Conservation (phyloP, 257 asterid genomes). For the Jacaranda mimosifolia region DNA sequence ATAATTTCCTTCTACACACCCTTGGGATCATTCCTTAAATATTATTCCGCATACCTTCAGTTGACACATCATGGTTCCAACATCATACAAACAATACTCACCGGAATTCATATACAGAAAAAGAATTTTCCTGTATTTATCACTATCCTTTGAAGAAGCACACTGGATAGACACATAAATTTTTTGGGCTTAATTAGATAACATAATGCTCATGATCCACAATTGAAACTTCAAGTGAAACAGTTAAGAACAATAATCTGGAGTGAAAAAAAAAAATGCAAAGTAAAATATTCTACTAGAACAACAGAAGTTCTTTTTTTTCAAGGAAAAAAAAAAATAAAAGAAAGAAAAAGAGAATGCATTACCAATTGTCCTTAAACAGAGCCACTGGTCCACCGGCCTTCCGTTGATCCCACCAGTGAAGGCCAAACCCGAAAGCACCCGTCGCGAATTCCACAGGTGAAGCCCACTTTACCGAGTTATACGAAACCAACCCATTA, state of each 20-base stretch:
- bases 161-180: background rate
- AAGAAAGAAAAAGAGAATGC: background rate
- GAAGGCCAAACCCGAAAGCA: slow-evolving; percentile 82
- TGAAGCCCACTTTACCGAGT: slow-evolving; percentile 88
- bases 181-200: background rate
- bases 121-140: background rate
- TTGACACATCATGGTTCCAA: background rate
- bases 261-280: background rate
- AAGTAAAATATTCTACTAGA: background rate
- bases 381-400: slow-evolving; percentile 75
- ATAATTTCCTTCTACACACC: slow-evolving; percentile 7
- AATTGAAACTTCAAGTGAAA: slow-evolving; percentile 24
- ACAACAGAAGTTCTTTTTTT: background rate
- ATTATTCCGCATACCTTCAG: background rate
- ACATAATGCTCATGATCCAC: slow-evolving; percentile 2
- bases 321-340: too few species aligned
- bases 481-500: slow-evolving; percentile 76
- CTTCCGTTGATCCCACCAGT: slow-evolving; percentile 93
- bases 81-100: slow-evolving; percentile 2
- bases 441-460: slow-evolving; percentile 90
- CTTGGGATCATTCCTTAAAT: background rate
- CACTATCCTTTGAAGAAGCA: slow-evolving; percentile 17
- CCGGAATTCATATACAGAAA: background rate
- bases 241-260: slow-evolving; percentile 9
- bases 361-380: slow-evolving; percentile 84